These are phyloP conservation scores for Balamuthia mandrillaris DNA, from an alignment of 208 protist species.

Conservation along the genomic window DNA sequence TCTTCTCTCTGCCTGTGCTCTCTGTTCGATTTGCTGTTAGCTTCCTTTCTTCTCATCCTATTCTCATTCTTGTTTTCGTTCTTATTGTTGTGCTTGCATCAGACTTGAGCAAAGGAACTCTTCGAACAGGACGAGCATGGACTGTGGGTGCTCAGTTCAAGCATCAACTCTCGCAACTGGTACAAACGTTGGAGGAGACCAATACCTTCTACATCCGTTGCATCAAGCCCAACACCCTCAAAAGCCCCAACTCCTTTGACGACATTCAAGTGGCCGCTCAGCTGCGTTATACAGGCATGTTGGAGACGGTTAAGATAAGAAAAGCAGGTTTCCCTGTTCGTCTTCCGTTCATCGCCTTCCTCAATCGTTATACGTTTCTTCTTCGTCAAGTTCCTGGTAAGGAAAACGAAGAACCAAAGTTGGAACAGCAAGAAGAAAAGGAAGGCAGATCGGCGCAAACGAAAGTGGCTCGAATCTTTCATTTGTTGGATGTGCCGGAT, in stretches of 20 bases:
- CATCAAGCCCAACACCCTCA: slow-evolving; percentile 91
- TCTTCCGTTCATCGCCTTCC: slow-evolving; percentile 87
- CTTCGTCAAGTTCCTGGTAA: not conserved
- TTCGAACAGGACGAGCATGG: not conserved
- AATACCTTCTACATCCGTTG: slow-evolving; percentile 90
- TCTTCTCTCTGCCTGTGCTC: too few species aligned
- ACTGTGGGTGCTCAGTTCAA: slow-evolving; percentile 47
- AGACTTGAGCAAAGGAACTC: not conserved
- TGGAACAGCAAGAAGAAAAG: not conserved
- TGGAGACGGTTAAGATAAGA: slow-evolving; percentile 86
- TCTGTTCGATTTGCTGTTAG: too few species aligned
- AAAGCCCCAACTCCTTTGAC: slow-evolving; percentile 79
- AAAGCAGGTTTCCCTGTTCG: slow-evolving; percentile 88
- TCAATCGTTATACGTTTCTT: slow-evolving; percentile 78
- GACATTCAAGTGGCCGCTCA: slow-evolving; percentile 84
- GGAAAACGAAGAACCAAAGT: not conserved
- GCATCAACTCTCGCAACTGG: slow-evolving; percentile 55
- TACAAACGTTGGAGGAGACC: slow-evolving; percentile 78
- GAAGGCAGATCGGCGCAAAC: not conserved
- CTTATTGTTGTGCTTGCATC: too few species aligned
- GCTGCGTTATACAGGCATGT: slow-evolving; percentile 86
- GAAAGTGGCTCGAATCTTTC: not conserved
- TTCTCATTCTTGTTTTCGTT: too few species aligned
- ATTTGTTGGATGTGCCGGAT: not conserved
- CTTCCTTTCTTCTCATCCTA: too few species aligned